Evolutionary conservation across 176 grass and related monocot genomes (phyloP).

Genomic region (Oryza brachyantha): DNA sequence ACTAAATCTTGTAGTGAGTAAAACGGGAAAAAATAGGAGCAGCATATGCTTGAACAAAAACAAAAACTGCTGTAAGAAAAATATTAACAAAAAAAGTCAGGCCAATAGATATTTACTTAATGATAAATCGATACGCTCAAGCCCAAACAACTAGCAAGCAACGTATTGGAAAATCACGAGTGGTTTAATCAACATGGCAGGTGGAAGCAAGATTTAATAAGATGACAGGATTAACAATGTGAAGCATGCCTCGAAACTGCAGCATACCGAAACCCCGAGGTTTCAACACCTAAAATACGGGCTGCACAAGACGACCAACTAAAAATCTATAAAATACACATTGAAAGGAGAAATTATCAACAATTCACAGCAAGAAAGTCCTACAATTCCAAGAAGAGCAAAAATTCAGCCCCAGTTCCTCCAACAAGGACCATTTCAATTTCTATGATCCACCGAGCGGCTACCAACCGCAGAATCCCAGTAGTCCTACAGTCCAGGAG

Average conservation of each 20-base stretch:
- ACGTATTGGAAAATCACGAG: not conserved
- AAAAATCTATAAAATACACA: not conserved
- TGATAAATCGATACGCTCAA: not conserved
- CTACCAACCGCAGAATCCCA: not conserved
- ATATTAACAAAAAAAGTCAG: not conserved
- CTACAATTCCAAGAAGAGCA: not conserved
- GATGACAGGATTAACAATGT: not conserved
- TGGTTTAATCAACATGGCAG: not conserved
- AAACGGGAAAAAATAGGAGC: not conserved
- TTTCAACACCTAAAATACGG: not conserved
- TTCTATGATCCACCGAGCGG: not conserved
- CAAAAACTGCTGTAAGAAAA: not conserved
- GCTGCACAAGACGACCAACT: not conserved
- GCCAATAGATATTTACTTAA: not conserved
- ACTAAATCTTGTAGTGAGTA: not conserved
- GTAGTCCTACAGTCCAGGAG: not conserved
- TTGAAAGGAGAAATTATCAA: not conserved
- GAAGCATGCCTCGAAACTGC: not conserved
- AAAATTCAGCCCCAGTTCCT: not conserved
- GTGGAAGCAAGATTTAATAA: not conserved
- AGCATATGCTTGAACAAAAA: not conserved
- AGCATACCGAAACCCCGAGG: not conserved
- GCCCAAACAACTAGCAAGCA: not conserved
- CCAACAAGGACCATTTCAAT: too few relatives aligned
- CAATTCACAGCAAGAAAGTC: not conserved